Evolutionary conservation across 2,329 filamentous ascomycete genomes (phyloP).

Genomic region (Passalora sequoiae): DNA sequence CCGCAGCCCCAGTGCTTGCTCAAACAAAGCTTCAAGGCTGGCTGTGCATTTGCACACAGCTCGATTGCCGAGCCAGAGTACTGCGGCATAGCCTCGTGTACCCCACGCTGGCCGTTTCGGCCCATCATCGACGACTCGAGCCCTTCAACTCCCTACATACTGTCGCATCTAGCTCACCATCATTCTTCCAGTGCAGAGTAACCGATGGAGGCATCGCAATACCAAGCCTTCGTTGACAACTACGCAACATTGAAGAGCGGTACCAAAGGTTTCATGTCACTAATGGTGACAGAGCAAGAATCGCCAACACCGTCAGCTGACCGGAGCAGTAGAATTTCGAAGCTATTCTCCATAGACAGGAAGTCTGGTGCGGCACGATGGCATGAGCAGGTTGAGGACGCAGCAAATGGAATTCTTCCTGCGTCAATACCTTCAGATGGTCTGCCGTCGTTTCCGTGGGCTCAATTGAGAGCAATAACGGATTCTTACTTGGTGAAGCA

Average conservation of each 20-base stretch:
- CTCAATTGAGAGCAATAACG: not conserved
- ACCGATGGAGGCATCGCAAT: not conserved
- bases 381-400: not conserved
- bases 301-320: not conserved
- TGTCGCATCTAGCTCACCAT: too few relatives aligned
- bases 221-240: not conserved
- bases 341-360: not conserved
- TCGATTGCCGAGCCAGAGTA: not conserved
- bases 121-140: too few relatives aligned
- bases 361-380: not conserved
- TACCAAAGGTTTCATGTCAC: not conserved
- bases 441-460: conserved; percentile 2
- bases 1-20: not conserved
- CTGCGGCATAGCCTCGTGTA: not conserved
- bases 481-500: conserved; percentile 1
- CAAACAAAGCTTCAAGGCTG: not conserved
- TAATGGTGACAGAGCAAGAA: not conserved
- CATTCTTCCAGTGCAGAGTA: too few relatives aligned
- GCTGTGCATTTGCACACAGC: not conserved
- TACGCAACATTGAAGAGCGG: not conserved
- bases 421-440: not conserved
- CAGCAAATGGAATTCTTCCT: not conserved
- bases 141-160: too few relatives aligned
- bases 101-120: too few relatives aligned
- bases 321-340: not conserved